Evolutionary conservation across 2,329 filamentous ascomycete genomes (phyloP), one percentile per base, ranked within the genome.

Genomic region (Xylaria sp.): DNA sequence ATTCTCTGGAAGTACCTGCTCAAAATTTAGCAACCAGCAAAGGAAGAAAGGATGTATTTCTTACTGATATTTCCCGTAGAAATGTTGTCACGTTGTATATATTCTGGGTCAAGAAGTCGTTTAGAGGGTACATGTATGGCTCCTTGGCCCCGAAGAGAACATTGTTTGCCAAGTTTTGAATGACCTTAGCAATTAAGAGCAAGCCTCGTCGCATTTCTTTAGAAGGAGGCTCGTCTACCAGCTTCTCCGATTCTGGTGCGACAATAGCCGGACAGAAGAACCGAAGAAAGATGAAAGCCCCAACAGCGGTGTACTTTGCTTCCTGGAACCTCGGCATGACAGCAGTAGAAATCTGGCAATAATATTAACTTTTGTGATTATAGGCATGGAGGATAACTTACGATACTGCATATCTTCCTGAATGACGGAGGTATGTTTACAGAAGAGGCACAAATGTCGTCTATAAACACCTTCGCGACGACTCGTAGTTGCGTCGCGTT

Each of bases 231-330:
- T 82, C 82, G 18, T 83, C 80, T 20, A 91, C 87, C n/a, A 92
- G 81, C 2, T 89, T 89, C 74, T 91, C 90, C 1, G 84, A 86
- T 75, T 92, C 89, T 0, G 90, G 90, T 1, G 90, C 89, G 18
- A 92, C 90, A 62, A 92, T 92, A 30, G 90, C 90, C 8, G 90
- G 90, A 71, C 90, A 92, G 75, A 92, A 92, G 80, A 92, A 92
- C 9, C 90, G 86, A 28, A 92, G 82, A 74, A 92, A 92, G 65
- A 92, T 88, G 74, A 92, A 92, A 0, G 90, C 89, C 0, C 90
- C 90, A 15, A 92, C 89, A 3, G 90, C 90, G 0, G 89, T 92
- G 74, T 91, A 92, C 77, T 91, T 92, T 6, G 90, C 89, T 67
- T 91, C 89, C 0, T 87, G 88, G 72, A 91, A 92, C 36, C 87